Base-by-base conservation (phyloP, 768 basidiomycete genomes). In the Galerina sulciceps region DNA sequence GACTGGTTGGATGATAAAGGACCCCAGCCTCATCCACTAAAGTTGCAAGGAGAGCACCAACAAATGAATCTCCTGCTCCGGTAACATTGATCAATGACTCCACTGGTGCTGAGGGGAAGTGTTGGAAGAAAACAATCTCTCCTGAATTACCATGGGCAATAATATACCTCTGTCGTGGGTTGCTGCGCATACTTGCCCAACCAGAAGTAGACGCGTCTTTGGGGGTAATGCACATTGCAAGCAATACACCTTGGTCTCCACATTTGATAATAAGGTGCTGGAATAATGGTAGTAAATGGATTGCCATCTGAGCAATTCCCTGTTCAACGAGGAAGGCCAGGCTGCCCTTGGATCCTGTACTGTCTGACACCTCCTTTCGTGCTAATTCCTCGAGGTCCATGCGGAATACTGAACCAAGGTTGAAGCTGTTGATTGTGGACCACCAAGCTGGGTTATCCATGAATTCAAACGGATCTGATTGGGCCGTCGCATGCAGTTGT, bases 1-100 rank as follows among this genome's bases (percentile, higher is more conserved):
- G 65, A 2, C 73, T 64, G 3, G 59, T 57, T 11, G 82, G 84
- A 54, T 77, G 72, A n/a, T 76, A 71, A 57, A 90, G 84, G 4
- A 75, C 68, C 20, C 70, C 64, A 10, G 78, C 81, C 18, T 78
- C 64, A 6, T 78, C 71, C 11, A 78, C 73, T n/a, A 94, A 72
- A 9, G 78, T 76, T 5, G 93, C 89, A n/a, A 96, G 72, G 31
- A 97, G 67, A 1, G 89, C 85, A 6, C 95, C 96, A 1, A 92
- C 94, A 22, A 97, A 83, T 3, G 92, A 89, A 73, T 98, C 96
- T 0, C 96, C 96, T 1, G 93, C 95, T 1, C 96, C 96, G 0
- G 96, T 98, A 9, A 93, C 92, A 63, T 89, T 95, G 18, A 88
- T 74, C 6, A 85, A 64, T 3, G 59, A 66, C 10, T 83, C 73